These are phyloP conservation scores for Malassezia restricta DNA, from an alignment of 1,284 basidiomycete genomes.

Conservation along the genomic window DNA sequence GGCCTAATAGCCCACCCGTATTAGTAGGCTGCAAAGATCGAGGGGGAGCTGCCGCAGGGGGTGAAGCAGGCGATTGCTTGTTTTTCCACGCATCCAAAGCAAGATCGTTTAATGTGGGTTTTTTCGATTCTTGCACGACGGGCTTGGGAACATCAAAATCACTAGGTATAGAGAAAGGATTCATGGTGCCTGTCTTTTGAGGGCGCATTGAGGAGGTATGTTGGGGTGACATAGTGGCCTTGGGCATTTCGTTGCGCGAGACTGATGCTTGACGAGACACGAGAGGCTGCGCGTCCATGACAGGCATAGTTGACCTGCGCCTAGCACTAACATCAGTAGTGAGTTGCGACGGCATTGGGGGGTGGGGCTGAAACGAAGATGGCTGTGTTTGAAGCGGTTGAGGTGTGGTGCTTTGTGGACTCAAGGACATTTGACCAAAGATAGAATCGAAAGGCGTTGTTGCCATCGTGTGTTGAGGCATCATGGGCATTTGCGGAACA, in stretches of 20 bases:
- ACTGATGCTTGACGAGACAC: neutral
- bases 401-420: neutral
- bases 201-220: slow-evolving; percentile 54
- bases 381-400: slow-evolving; percentile 41
- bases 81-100: slow-evolving; percentile 49
- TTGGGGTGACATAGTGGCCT: slow-evolving; percentile 28
- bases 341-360: neutral
- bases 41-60: slow-evolving; percentile 1
- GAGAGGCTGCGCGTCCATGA: neutral
- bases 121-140: slow-evolving; percentile 52
- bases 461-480: slow-evolving; percentile 16
- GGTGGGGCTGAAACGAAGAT: slow-evolving; percentile 41
- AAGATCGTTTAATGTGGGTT: slow-evolving; percentile 69
- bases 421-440: slow-evolving; percentile 35
- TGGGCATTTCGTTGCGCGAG: neutral
- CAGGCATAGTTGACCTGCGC: neutral
- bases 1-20: slow-evolving; percentile 43
- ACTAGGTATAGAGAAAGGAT: slow-evolving; percentile 56
- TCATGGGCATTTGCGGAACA: slow-evolving; percentile 24
- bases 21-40: slow-evolving; percentile 28
- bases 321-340: neutral
- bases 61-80: neutral
- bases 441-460: slow-evolving; percentile 16
- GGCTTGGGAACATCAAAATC: slow-evolving; percentile 54
- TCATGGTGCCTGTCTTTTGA: slow-evolving; percentile 83